Conservation (phyloP, 2,329 filamentous ascomycete genomes). For the Rutstroemia sydowiana region DNA sequence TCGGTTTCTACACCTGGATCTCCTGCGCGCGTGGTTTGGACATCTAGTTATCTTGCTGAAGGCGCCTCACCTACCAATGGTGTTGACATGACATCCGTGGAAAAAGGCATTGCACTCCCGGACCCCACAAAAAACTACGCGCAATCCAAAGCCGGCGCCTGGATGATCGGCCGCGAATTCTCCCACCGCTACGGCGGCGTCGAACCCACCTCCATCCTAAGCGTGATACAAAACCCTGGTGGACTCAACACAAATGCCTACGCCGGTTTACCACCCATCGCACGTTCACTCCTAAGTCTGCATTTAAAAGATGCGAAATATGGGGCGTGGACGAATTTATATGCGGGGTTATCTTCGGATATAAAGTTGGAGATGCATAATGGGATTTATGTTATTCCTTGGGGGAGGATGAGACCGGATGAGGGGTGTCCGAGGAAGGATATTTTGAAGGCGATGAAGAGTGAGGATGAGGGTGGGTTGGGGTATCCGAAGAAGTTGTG, state of each 20-base stretch:
- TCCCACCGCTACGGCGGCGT: conserved; percentile 12
- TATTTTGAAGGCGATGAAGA: conserved; percentile 26
- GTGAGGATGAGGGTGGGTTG: conserved; percentile 32
- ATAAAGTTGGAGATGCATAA: conserved; percentile 12
- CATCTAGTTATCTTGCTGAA: not conserved
- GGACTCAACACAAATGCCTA: conserved; percentile 9
- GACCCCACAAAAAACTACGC: conserved; percentile 7
- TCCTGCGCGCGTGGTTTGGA: not conserved
- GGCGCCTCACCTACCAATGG: not conserved
- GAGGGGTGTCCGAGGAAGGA: conserved; percentile 22
- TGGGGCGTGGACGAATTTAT: conserved; percentile 16
- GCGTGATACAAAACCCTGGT: conserved; percentile 15
- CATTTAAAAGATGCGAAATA: not conserved
- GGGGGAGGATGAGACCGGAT: conserved; percentile 34
- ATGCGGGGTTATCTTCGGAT: conserved; percentile 15
- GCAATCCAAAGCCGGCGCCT: conserved; percentile 16
- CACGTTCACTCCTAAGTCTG: not conserved
- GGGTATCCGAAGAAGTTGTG: conserved; percentile 34
- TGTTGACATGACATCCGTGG: not conserved
- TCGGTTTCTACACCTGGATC: not conserved
- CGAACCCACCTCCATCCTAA: conserved; percentile 7
- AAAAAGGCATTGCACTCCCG: not conserved
- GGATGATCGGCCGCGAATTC: conserved; percentile 11
- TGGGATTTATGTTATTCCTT: conserved; percentile 36
- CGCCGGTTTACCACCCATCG: not conserved